Percentiles rank a stretch among this genome's conserved stretches.
Evolutionary conservation across 1,284 basidiomycete genomes (phyloP).

Genomic region (Termitomyces sp.): DNA sequence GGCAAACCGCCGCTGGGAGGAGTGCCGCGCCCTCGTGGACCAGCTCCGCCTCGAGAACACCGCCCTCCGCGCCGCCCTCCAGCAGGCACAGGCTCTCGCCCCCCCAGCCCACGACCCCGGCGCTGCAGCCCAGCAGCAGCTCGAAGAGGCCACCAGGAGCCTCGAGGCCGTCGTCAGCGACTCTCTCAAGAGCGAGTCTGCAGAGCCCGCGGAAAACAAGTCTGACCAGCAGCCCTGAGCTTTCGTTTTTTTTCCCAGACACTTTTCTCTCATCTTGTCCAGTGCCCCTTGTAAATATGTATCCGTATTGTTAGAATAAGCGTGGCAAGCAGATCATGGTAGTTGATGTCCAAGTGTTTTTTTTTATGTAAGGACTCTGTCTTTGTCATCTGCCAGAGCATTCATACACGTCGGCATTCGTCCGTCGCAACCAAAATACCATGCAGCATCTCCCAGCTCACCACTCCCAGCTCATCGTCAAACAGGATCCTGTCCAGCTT

Average conservation of each 20-base stretch:
- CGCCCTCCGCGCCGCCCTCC: constrained; percentile 45
- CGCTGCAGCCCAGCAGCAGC: constrained; percentile 14
- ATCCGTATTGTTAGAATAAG: background rate
- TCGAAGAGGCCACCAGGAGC: constrained; percentile 23
- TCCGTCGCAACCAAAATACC: constrained; percentile 5
- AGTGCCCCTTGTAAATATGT: constrained; percentile 1
- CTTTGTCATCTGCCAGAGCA: constrained; percentile 25
- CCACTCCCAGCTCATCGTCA: background rate
- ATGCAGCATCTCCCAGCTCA: constrained; percentile 11
- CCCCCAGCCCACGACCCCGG: constrained; percentile 11
- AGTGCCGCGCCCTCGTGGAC: constrained; percentile 76
- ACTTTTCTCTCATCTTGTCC: background rate
- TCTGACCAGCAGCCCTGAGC: background rate
- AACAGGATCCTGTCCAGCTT: constrained; percentile 1
- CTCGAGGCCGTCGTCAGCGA: constrained; percentile 23
- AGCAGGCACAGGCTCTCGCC: constrained; percentile 34
- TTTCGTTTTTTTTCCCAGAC: too few relatives aligned
- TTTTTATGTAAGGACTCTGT: constrained; percentile 25
- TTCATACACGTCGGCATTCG: background rate
- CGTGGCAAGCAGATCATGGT: constrained; percentile 2
- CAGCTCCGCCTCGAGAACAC: constrained; percentile 78
- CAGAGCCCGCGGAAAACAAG: constrained; percentile 12
- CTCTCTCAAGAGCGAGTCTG: constrained; percentile 22
- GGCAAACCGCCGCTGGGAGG: constrained; percentile 81
- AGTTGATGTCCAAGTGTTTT: background rate